Conservation (phyloP, 2,329 filamentous ascomycete genomes). For the Tolypocladium endophyticum region DNA sequence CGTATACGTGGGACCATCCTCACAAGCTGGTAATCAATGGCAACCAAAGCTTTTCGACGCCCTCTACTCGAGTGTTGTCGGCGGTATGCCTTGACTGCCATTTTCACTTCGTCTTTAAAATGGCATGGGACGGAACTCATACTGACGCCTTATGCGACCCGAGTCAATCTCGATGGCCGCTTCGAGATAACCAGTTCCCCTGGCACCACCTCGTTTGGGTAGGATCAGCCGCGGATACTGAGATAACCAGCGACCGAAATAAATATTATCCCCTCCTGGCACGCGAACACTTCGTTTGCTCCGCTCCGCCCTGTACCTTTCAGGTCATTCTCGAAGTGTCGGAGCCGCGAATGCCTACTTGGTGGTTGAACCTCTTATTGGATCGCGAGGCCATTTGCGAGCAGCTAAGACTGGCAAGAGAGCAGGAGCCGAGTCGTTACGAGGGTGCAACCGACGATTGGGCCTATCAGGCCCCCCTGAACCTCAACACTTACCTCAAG, state of each 20-base stretch:
- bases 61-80: slow-evolving; percentile 18
- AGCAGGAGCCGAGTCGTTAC: slow-evolving; percentile 38
- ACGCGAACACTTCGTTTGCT: slow-evolving; percentile 30
- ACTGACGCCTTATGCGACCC: slow-evolving; percentile 17
- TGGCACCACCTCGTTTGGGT: slow-evolving; percentile 29
- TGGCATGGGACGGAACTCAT: slow-evolving; percentile 20
- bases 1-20: slow-evolving; percentile 22
- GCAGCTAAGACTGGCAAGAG: slow-evolving; percentile 27
- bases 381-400: slow-evolving; percentile 33
- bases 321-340: slow-evolving; percentile 36
- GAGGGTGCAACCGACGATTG: slow-evolving; percentile 29
- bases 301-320: slow-evolving; percentile 29
- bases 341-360: slow-evolving; percentile 32
- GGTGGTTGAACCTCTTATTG: slow-evolving; percentile 31
- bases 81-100: slow-evolving; percentile 29
- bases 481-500: slow-evolving; percentile 40
- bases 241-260: slow-evolving; percentile 11
- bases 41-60: slow-evolving; percentile 23
- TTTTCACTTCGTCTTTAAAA: slow-evolving; percentile 30
- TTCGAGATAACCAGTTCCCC: slow-evolving; percentile 22
- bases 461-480: slow-evolving; percentile 27
- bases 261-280: slow-evolving; percentile 29
- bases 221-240: slow-evolving; percentile 16
- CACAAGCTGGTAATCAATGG: slow-evolving; percentile 27
- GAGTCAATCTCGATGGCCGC: slow-evolving; percentile 22